These are phyloP conservation scores for Sporisorium graminicola DNA, from an alignment of 1,284 basidiomycete species.

Conservation along the genomic window DNA sequence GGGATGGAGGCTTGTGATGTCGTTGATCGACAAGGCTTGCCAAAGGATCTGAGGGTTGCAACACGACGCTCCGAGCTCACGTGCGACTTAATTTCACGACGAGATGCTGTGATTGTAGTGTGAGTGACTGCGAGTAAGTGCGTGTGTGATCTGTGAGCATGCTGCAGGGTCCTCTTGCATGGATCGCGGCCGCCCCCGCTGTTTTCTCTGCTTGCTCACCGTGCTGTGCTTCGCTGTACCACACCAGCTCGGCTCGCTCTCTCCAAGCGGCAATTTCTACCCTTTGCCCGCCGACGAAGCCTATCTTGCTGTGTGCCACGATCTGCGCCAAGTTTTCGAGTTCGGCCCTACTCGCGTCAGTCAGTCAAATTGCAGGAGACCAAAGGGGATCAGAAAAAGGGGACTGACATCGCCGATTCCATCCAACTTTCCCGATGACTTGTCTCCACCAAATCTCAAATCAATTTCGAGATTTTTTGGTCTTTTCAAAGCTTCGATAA, in stretches of 20 bases:
- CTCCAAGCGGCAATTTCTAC: neutral
- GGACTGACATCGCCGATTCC: neutral
- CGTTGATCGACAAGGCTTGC: neutral
- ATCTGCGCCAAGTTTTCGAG: neutral
- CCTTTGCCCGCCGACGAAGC: too few species aligned
- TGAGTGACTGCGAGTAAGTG: neutral
- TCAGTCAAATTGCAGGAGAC: neutral
- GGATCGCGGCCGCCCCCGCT: conserved; percentile 1
- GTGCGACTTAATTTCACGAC: conserved; percentile 6
- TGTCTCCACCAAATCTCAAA: neutral
- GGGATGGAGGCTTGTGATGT: neutral
- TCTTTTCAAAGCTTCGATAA: neutral
- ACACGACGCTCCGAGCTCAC: too few species aligned
- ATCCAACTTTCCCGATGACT: neutral
- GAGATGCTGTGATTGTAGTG: neutral
- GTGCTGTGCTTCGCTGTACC: neutral
- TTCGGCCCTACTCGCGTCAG: neutral
- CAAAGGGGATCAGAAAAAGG: neutral
- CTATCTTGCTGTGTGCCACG: neutral
- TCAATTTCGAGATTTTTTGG: neutral
- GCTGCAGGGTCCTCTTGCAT: conserved; percentile 29
- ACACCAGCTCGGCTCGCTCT: neutral
- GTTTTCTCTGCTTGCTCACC: too few species aligned
- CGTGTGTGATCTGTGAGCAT: neutral
- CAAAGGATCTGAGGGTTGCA: neutral